Percentiles rank a stretch among this genome's conserved stretches.
These are phyloP conservation scores for Boletus smithii DNA, from an alignment of 1,284 basidiomycete species.

Conservation along the genomic window DNA sequence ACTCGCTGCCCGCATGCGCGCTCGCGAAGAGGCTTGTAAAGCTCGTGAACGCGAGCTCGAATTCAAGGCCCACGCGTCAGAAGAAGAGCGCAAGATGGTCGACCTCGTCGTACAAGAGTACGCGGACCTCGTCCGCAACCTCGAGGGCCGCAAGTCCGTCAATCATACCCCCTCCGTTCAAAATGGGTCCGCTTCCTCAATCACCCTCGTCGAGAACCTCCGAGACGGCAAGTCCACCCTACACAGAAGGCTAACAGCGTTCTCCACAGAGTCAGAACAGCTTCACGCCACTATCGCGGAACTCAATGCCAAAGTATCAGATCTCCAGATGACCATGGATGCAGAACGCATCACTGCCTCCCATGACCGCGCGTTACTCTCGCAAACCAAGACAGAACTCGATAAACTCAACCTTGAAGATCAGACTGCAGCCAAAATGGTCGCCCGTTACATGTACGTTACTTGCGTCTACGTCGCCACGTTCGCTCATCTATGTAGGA, in stretches of 20 bases:
- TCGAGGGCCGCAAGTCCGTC: conserved; percentile 45
- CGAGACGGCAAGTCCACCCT: conserved; percentile 47
- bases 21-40: conserved; percentile 50
- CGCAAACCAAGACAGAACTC: conserved; percentile 51
- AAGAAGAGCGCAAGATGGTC: conserved; percentile 58
- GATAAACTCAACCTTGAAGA: conserved; percentile 68
- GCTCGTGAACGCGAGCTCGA: conserved; percentile 46
- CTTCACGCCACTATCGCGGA: conserved; percentile 46
- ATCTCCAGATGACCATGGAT: conserved; percentile 41
- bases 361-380: conserved; percentile 45
- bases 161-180: conserved; percentile 3
- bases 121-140: conserved; percentile 60
- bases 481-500: conserved; percentile 45
- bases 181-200: conserved; percentile 22
- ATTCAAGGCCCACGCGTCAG: conserved; percentile 37
- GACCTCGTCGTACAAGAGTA: conserved; percentile 67
- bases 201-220: conserved; percentile 41
- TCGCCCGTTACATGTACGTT: conserved; percentile 81
- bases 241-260: conserved; percentile 49
- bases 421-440: conserved; percentile 76
- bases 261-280: conserved; percentile 45
- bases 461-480: not conserved
- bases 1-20: conserved; percentile 47
- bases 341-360: conserved; percentile 45
- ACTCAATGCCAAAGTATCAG: conserved; percentile 45